These are phyloP conservation scores for Saccharum hybrid DNA, from an alignment of 202 grass and related monocot species.

Conservation along the genomic window DNA sequence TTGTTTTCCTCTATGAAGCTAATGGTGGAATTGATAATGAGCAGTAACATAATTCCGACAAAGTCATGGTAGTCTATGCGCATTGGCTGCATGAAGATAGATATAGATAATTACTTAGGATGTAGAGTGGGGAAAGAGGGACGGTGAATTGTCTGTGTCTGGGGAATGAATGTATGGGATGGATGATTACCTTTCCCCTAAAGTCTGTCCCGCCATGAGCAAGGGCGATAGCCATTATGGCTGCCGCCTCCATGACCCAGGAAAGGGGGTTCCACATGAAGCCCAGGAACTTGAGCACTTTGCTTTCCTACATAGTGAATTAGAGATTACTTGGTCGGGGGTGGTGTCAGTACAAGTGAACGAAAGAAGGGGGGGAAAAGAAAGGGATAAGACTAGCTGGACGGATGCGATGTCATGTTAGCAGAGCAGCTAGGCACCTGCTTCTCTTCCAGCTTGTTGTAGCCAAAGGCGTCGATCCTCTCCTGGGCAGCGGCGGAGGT, in stretches of 20 bases:
- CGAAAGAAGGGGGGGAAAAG: no score
- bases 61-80: slow-evolving; percentile 55
- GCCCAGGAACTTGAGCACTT: slow-evolving; percentile 69
- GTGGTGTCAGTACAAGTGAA: no score
- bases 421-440: slow-evolving; percentile 24
- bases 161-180: not conserved
- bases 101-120: not conserved
- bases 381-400: no score
- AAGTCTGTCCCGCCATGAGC: slow-evolving; percentile 40
- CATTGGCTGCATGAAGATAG: slow-evolving; percentile 47
- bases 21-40: slow-evolving; percentile 73
- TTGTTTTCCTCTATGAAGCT: slow-evolving; percentile 70
- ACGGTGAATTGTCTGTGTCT: not conserved
- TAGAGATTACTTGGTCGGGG: not conserved
- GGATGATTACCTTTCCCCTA: slow-evolving; percentile 28
- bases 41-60: slow-evolving; percentile 52
- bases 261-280: slow-evolving; percentile 83
- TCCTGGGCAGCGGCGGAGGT: slow-evolving; percentile 48
- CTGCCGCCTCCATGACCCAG: slow-evolving; percentile 71
- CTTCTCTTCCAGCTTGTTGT: slow-evolving; percentile 75
- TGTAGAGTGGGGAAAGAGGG: not conserved
- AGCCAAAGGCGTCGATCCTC: slow-evolving; percentile 53
- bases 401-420: not conserved
- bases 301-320: slow-evolving; percentile 50
- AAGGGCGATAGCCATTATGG: slow-evolving; percentile 70